Evolutionary conservation across 495 filamentous ascomycete genomes (phyloP).

Genomic region (Rhizodiscina lignyota): DNA sequence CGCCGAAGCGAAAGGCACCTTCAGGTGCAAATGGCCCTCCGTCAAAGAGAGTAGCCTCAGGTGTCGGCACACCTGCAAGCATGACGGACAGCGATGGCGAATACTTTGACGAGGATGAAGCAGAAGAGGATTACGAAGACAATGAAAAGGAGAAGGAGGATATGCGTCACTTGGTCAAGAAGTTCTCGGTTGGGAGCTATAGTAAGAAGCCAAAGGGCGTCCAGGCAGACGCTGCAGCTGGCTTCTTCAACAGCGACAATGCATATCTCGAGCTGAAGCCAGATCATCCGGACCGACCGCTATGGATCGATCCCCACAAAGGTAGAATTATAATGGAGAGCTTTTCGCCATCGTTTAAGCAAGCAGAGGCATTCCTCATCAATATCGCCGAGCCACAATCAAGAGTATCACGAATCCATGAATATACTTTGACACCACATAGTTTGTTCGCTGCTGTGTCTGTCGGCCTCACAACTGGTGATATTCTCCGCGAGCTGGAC

Average conservation of each 20-base stretch:
- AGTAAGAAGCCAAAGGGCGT: slow-evolving; percentile 15
- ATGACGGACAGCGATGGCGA: slow-evolving; percentile 53
- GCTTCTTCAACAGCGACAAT: slow-evolving; percentile 60
- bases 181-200: slow-evolving; percentile 41
- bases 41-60: slow-evolving; percentile 26
- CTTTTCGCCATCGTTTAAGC: slow-evolving; percentile 67
- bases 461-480: slow-evolving; percentile 67
- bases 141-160: slow-evolving; percentile 31
- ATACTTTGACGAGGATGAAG: slow-evolving; percentile 37
- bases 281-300: slow-evolving; percentile 72
- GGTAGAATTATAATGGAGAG: slow-evolving; percentile 90
- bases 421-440: slow-evolving; percentile 82
- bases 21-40: slow-evolving; percentile 21
- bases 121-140: slow-evolving; percentile 20
- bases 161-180: slow-evolving; percentile 43
- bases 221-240: slow-evolving; percentile 25
- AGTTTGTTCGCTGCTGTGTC: slow-evolving; percentile 91
- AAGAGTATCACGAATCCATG: slow-evolving; percentile 73
- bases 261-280: slow-evolving; percentile 65
- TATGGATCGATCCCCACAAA: slow-evolving; percentile 79
- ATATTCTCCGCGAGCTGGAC: slow-evolving; percentile 81
- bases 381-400: slow-evolving; percentile 90
- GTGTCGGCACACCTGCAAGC: slow-evolving; percentile 14
- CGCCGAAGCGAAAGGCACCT: slow-evolving; percentile 63
- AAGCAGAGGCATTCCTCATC: slow-evolving; percentile 87